Percentiles rank a stretch among this genome's conserved stretches.
Conservation (phyloP, 208 protist species). For the Trypanosoma scelopori region DNA sequence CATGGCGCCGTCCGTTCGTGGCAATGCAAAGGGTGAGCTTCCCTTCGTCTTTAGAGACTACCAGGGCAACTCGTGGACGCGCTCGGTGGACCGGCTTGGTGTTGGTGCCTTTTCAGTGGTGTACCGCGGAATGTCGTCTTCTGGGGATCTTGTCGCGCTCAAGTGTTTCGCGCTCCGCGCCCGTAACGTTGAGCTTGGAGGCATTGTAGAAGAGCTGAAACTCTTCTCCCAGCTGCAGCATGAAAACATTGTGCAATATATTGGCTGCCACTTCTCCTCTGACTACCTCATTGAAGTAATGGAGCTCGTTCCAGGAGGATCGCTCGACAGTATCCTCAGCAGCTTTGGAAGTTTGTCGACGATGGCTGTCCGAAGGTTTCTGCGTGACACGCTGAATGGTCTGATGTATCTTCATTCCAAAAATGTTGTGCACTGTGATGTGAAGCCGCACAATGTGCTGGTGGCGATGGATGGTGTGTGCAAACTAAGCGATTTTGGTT, state of each 20-base stretch:
- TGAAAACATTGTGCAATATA: conserved; percentile 85
- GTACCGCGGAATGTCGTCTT: conserved; percentile 60
- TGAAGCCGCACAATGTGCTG: conserved; percentile 87
- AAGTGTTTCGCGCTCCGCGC: conserved; percentile 69
- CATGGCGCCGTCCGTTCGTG: background rate
- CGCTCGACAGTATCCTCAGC: conserved; percentile 58
- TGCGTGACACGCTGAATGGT: conserved; percentile 63
- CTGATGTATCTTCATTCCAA: conserved; percentile 77
- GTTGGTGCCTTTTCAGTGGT: conserved; percentile 60
- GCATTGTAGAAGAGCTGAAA: conserved; percentile 61
- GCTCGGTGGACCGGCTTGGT: conserved; percentile 50
- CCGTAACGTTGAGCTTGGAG: conserved; percentile 46
- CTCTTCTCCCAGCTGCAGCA: conserved; percentile 63
- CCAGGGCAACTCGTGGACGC: conserved; percentile 58
- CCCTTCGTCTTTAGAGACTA: conserved; percentile 60
- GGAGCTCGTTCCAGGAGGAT: conserved; percentile 83
- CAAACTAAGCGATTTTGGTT: conserved; percentile 87
- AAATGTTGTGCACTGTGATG: conserved; percentile 75
- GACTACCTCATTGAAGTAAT: conserved; percentile 73
- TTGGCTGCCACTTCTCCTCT: conserved; percentile 53
- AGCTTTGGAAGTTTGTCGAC: conserved; percentile 54
- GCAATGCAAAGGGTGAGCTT: conserved; percentile 35
- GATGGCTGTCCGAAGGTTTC: conserved; percentile 51
- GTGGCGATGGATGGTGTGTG: conserved; percentile 80
- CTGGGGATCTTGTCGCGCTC: conserved; percentile 65